Evolutionary conservation across 345 rosid genomes (phyloP), one percentile per base, ranked within the genome.

Genomic region (Pistacia atlantica): DNA sequence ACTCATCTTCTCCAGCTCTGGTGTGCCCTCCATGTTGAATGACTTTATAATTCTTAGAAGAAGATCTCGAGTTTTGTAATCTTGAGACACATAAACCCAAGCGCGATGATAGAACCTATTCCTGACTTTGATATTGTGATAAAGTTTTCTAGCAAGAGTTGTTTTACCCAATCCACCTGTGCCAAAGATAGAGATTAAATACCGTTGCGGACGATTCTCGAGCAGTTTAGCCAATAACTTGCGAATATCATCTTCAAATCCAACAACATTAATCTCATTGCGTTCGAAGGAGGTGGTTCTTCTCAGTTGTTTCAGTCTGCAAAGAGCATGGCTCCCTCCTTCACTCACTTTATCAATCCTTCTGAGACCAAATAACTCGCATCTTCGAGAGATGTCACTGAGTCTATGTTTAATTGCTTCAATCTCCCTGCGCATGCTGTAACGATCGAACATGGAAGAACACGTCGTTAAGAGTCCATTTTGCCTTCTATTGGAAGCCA

Each of bases 131-230:
- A 6, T 31, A 52, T 71, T 73, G 55, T 77, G 78, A 59, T 74
- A 81, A 4, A 81, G 75, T 67, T 70, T 78, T 46, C 69, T 74
- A 5, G 81, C 81, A 20, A 78, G 79, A 42, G 83, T 80, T 11
- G 83, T 80, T 75, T 80, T 80, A 1, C 83, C 83, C 3, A 80
- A 65, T 51, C 83, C 83, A 2, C 77, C 79, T 76, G 78, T 78
- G 1, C 81, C 81, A n/a, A 71, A 79, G n/a, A 82, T 82, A 5
- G 84, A 74, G 42, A 82, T 18, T 1, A 73, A 77, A 22, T 52
- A 71, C 73, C 78, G 72, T 0, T 60, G 77, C 18, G 56, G 76
- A 59, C 65, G 77, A 2, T 28, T 12, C 9, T 60, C 20, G 17
- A 60, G 49, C 52, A 78, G 80, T 17, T 71, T 71, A 57, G 67